phyloP scores from a whole-genome alignment of 75 land plant species.

The Picea glauca region DNA sequence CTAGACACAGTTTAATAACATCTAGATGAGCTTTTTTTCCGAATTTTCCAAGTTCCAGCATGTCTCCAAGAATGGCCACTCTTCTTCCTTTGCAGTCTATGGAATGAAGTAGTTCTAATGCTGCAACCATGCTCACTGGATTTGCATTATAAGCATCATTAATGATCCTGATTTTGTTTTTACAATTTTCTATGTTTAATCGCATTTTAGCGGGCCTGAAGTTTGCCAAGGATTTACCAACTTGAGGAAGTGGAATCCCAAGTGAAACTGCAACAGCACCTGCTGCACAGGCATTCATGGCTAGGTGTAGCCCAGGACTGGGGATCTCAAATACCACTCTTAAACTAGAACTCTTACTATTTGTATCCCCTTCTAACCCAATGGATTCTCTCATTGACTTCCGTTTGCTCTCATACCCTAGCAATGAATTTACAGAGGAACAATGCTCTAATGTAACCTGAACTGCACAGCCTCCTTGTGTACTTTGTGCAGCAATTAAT shows the following conservation, averaged over 20 bases:
- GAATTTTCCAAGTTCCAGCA: slow-evolving; percentile 44
- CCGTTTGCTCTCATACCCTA: neutral
- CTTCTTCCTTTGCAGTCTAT: slow-evolving; percentile 32
- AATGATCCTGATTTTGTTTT: slow-evolving; percentile 28
- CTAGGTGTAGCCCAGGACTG: slow-evolving; percentile 54
- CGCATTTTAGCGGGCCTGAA: slow-evolving; percentile 39
- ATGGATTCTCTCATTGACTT: neutral
- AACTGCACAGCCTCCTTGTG: slow-evolving; percentile 34
- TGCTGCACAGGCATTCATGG: slow-evolving; percentile 56
- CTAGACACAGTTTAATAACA: slow-evolving; percentile 29
- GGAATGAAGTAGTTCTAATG: slow-evolving; percentile 27
- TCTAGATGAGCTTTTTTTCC: slow-evolving; percentile 24
- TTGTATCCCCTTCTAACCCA: neutral
- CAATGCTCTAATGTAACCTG: slow-evolving; percentile 27
- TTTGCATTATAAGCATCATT: slow-evolving; percentile 59
- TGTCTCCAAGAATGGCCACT: slow-evolving; percentile 51
- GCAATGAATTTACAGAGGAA: slow-evolving; percentile 2
- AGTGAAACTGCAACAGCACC: slow-evolving; percentile 42
- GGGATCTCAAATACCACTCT: slow-evolving; percentile 41
- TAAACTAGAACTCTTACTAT: neutral
- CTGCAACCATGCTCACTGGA: slow-evolving; percentile 38
- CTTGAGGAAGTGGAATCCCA: slow-evolving; percentile 34
- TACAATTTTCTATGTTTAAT: slow-evolving; percentile 19
- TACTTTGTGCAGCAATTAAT: slow-evolving; percentile 27
- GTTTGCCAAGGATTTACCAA: slow-evolving; percentile 25